Conservation (phyloP, 257 asterid species). For the Linaria vulgaris region DNA sequence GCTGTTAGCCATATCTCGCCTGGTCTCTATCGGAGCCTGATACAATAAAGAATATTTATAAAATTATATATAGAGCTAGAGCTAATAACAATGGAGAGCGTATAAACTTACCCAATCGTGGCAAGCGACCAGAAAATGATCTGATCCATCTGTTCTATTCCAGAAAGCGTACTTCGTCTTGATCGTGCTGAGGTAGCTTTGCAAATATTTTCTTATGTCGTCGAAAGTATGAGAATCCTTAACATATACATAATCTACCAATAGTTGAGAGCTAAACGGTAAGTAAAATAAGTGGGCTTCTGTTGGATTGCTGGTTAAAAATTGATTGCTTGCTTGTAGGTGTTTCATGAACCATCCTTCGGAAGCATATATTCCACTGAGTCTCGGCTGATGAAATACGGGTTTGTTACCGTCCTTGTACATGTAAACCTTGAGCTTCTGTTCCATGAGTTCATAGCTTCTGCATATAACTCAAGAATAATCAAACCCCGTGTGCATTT, state of each 20-base stretch:
- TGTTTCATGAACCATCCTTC: slow-evolving; percentile 60
- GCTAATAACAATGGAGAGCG: background rate
- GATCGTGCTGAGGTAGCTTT: slow-evolving; percentile 29
- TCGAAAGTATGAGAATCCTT: slow-evolving; percentile 35
- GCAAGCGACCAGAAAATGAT: slow-evolving; percentile 49
- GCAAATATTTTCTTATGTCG: slow-evolving; percentile 25
- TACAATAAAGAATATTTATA: background rate
- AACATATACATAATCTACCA: slow-evolving; percentile 34
- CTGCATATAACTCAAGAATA: slow-evolving; percentile 21
- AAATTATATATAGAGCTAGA: background rate
- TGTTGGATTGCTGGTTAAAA: slow-evolving; percentile 30
- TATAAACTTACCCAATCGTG: slow-evolving; percentile 45
- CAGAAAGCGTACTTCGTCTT: slow-evolving; percentile 33
- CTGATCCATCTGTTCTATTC: slow-evolving; percentile 43
- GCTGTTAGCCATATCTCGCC: slow-evolving; percentile 34
- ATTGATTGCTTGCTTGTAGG: slow-evolving; percentile 29
- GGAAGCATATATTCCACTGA: slow-evolving; percentile 46
- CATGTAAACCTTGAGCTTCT: slow-evolving; percentile 42
- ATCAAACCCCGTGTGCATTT: background rate
- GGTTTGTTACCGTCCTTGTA: slow-evolving; percentile 39
- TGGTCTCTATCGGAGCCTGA: slow-evolving; percentile 43
- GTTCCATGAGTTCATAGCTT: slow-evolving; percentile 47
- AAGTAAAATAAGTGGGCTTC: slow-evolving; percentile 49
- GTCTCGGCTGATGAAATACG: slow-evolving; percentile 40
- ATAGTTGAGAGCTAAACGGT: slow-evolving; percentile 43